Conservation (phyloP, 1,284 basidiomycete genomes). For the Moesziomyces sp. region DNA sequence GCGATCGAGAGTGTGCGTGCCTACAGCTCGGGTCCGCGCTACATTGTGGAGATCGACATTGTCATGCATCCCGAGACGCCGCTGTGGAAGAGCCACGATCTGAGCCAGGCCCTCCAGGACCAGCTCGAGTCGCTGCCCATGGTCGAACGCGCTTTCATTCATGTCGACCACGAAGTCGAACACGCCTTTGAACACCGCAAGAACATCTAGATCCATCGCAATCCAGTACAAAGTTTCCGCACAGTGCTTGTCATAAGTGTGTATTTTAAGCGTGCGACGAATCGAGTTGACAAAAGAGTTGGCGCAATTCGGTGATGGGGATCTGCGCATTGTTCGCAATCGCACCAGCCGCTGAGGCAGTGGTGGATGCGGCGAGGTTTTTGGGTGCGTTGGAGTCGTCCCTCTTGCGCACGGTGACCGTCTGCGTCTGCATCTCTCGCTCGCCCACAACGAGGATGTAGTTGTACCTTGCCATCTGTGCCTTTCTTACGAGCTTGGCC, state of each 20-base stretch:
- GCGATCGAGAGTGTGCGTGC: slow-evolving; percentile 78
- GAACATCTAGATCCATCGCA: slow-evolving; percentile 19
- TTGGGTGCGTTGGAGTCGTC: slow-evolving; percentile 35
- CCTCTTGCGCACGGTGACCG: slow-evolving; percentile 54
- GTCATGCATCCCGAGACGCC: slow-evolving; percentile 91
- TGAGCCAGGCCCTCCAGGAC: slow-evolving; percentile 91
- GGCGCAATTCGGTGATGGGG: slow-evolving; percentile 10
- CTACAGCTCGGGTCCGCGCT: slow-evolving; percentile 74
- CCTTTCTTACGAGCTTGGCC: slow-evolving; percentile 55
- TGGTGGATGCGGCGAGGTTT: not conserved
- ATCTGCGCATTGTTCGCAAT: slow-evolving; percentile 12
- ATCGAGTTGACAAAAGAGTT: slow-evolving; percentile 29
- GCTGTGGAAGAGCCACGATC: slow-evolving; percentile 89
- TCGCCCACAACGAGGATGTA: slow-evolving; percentile 63
- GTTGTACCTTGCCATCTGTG: slow-evolving; percentile 57
- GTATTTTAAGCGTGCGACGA: slow-evolving; percentile 20
- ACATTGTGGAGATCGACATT: slow-evolving; percentile 93
- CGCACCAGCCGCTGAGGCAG: too few relatives aligned
- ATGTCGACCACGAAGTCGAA: slow-evolving; percentile 58
- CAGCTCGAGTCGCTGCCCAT: slow-evolving; percentile 90
- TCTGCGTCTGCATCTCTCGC: slow-evolving; percentile 49
- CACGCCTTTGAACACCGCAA: slow-evolving; percentile 58
- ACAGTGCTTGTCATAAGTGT: too few relatives aligned
- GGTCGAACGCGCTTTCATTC: slow-evolving; percentile 73
- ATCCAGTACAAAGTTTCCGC: too few relatives aligned